These are phyloP conservation scores for Vaccinium darrowii DNA, from an alignment of 148 eudicot genomes.

Conservation along the genomic window DNA sequence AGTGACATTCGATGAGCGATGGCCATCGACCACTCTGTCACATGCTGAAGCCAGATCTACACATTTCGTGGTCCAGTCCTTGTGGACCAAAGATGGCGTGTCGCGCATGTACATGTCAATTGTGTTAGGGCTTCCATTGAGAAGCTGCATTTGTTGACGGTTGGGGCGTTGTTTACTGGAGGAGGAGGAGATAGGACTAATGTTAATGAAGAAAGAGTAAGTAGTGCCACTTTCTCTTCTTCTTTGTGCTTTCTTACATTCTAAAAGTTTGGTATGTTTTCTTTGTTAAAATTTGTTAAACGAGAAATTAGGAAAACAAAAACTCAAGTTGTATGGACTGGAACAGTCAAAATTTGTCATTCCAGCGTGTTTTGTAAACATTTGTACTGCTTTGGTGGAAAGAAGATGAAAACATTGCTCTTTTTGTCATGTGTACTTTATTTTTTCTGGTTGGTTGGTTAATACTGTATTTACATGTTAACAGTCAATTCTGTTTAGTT, in stretches of 20 bases:
- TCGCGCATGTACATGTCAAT: background rate
- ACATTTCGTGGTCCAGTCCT: background rate
- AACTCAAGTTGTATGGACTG: background rate
- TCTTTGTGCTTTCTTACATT: background rate
- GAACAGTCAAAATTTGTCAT: background rate
- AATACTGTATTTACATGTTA: background rate
- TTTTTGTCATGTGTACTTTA: background rate
- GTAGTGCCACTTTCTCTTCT: background rate
- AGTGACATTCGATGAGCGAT: too few species aligned
- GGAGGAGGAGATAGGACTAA: background rate
- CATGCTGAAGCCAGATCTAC: background rate
- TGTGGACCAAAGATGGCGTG: background rate
- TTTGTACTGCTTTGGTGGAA: background rate
- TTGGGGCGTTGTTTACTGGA: background rate
- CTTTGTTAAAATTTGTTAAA: background rate
- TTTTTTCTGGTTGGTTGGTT: background rate
- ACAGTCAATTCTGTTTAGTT: background rate
- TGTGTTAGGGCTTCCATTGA: background rate
- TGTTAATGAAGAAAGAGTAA: background rate
- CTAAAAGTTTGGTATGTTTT: background rate
- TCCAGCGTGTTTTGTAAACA: background rate
- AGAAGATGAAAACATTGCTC: background rate
- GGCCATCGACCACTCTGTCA: background rate
- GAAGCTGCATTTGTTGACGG: background rate
- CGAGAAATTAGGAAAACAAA: background rate